A percentile compares a stretch with the other conserved stretches of the same genome.
Conservation (phyloP, 805 yeast species). For the Lipomyces chichibuensis region DNA sequence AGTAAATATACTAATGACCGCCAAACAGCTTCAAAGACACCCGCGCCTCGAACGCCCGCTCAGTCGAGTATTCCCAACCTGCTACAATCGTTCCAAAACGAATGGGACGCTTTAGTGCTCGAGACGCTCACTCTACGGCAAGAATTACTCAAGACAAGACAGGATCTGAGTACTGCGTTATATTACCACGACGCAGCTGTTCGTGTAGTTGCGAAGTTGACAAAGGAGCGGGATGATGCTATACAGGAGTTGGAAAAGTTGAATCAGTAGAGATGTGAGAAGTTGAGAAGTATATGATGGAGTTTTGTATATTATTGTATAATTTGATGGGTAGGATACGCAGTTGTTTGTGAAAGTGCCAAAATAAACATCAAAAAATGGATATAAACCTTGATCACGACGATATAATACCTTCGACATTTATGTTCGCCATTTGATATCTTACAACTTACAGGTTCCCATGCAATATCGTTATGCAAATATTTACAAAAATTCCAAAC, state of each 20-base stretch:
- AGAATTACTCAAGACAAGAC: slow-evolving; percentile 64
- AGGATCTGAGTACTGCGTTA: slow-evolving; percentile 74
- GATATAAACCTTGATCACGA: not conserved
- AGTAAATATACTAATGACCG: not conserved
- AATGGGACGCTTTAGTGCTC: slow-evolving; percentile 85
- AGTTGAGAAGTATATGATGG: not conserved
- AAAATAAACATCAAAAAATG: not conserved
- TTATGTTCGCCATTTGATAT: not conserved
- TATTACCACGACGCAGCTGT: slow-evolving; percentile 91
- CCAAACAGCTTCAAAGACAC: slow-evolving; percentile 3
- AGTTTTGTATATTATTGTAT: not conserved
- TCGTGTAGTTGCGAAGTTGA: slow-evolving; percentile 74
- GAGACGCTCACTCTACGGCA: slow-evolving; percentile 78
- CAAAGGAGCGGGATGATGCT: slow-evolving; percentile 78
- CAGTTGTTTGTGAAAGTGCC: not conserved
- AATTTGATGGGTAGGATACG: not conserved
- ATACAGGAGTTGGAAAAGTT: slow-evolving; percentile 57
- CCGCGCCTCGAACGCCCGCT: slow-evolving; percentile 50
- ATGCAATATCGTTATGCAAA: not conserved
- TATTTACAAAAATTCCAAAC: not conserved
- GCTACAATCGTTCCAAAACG: slow-evolving; percentile 75
- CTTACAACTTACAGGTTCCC: not conserved
- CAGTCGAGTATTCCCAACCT: slow-evolving; percentile 76
- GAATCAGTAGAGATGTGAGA: slow-evolving; percentile 39
- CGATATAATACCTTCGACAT: not conserved